These are phyloP conservation scores for Saccharum hybrid DNA, from an alignment of 202 grass and related monocot genomes.

Conservation along the genomic window DNA sequence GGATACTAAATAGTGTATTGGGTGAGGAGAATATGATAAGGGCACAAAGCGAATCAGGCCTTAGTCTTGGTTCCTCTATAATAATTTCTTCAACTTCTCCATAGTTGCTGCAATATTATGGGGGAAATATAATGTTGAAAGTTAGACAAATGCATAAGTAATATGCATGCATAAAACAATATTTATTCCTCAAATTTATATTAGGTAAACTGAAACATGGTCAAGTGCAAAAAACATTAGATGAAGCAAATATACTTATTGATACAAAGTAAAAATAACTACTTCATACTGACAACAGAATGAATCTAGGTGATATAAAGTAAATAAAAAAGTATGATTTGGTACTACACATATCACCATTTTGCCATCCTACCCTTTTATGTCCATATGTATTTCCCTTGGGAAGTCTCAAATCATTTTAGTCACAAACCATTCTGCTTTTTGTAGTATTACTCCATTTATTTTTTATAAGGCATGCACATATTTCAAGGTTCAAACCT, in stretches of 20 bases:
- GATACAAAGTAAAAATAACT: not conserved
- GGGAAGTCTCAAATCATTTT: not conserved
- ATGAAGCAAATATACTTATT: not conserved
- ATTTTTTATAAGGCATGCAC: not conserved
- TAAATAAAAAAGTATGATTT: not conserved
- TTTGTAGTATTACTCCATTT: not conserved
- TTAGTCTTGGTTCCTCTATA: conserved; percentile 2
- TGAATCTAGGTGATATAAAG: not conserved
- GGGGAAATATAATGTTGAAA: not conserved
- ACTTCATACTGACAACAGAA: not conserved
- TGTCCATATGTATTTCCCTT: too few species aligned
- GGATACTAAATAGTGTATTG: not conserved
- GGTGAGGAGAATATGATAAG: not conserved
- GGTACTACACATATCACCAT: not conserved
- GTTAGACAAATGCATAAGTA: not conserved
- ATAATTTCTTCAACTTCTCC: not conserved
- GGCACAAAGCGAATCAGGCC: not conserved
- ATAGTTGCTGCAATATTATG: not conserved
- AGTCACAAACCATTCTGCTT: not conserved
- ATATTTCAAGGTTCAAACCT: not conserved
- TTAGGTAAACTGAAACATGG: not conserved
- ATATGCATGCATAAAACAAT: not conserved
- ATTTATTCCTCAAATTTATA: not conserved
- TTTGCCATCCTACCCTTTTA: too few species aligned
- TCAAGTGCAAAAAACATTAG: not conserved